Conservation (phyloP, 2,329 filamentous ascomycete species). For the Penicillium sp. region DNA sequence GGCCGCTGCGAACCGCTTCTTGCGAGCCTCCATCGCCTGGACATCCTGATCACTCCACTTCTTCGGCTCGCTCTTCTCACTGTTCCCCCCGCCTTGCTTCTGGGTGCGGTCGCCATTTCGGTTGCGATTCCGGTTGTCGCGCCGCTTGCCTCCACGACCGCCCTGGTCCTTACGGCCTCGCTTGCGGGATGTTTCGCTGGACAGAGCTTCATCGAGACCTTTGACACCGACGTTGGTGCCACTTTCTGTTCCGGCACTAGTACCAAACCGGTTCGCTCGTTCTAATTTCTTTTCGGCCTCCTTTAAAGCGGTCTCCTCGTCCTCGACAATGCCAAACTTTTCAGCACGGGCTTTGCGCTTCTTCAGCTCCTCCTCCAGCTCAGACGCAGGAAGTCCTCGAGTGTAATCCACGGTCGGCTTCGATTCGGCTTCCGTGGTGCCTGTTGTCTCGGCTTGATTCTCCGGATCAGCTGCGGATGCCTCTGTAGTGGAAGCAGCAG, state of each 20-base stretch:
- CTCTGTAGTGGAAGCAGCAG: no score
- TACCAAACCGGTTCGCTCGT: conserved; percentile 45
- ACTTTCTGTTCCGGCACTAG: conserved; percentile 19
- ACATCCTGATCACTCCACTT: conserved; percentile 39
- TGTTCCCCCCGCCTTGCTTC: conserved; percentile 16
- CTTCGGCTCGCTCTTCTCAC: conserved; percentile 13
- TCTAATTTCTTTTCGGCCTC: conserved; percentile 44
- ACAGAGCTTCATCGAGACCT: conserved; percentile 44
- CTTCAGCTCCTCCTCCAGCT: conserved; percentile 43
- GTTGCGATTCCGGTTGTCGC: conserved; percentile 33
- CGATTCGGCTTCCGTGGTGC: conserved; percentile 21
- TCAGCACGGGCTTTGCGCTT: conserved; percentile 47
- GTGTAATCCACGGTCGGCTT: conserved; percentile 39
- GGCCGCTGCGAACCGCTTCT: conserved; percentile 42
- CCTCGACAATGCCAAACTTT: conserved; percentile 45
- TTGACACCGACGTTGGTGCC: conserved; percentile 29
- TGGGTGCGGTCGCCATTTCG: conserved; percentile 21
- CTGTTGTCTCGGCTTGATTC: conserved; percentile 16
- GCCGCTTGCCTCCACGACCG: conserved; percentile 40
- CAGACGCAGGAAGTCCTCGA: conserved; percentile 40
- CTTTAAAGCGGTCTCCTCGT: conserved; percentile 33
- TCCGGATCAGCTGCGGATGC: conserved; percentile 24
- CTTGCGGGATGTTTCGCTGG: conserved; percentile 40
- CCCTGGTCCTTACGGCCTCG: conserved; percentile 37
- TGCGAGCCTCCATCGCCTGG: conserved; percentile 43